A percentile compares a stretch with the other conserved stretches of the same genome.
phyloP scores from a whole-genome alignment of 495 filamentous ascomycete genomes.

The Aspergillus bridgeri region DNA sequence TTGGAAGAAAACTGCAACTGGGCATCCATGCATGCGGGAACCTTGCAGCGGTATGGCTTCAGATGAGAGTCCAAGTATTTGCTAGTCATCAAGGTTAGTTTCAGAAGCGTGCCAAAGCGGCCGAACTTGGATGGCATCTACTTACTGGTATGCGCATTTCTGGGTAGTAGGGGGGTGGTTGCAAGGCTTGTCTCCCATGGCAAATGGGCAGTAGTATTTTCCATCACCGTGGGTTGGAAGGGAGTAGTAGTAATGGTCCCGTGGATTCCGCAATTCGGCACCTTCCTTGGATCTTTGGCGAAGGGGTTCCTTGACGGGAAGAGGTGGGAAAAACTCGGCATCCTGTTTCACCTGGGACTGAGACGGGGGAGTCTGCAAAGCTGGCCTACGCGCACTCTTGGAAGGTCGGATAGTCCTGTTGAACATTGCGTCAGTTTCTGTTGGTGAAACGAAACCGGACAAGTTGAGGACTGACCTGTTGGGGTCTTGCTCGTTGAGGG shows the following conservation, averaged over 20 bases:
- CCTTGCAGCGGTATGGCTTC: constrained; percentile 91
- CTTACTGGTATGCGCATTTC: constrained; percentile 97
- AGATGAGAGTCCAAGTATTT: constrained; percentile 94
- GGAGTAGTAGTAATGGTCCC: constrained; percentile 77
- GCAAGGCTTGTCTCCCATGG: constrained; percentile 65
- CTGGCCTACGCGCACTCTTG: constrained; percentile 36
- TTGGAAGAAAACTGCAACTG: constrained; percentile 80
- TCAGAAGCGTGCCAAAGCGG: constrained; percentile 7
- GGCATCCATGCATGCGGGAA: constrained; percentile 68
- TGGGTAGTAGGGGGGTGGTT: constrained; percentile 83
- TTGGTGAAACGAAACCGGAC: not conserved
- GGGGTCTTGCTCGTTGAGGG: constrained; percentile 43
- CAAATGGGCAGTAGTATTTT: constrained; percentile 87
- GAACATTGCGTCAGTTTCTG: constrained; percentile 12
- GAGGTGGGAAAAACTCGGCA: constrained; percentile 36
- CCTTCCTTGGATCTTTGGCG: constrained; percentile 48
- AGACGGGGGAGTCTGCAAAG: constrained; percentile 30
- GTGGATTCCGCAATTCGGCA: constrained; percentile 56
- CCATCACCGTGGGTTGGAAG: constrained; percentile 66
- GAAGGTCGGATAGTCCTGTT: constrained; percentile 40
- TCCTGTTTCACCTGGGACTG: constrained; percentile 38
- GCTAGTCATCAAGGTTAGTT: constrained; percentile 48
- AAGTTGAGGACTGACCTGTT: constrained; percentile 38
- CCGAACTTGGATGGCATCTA: not conserved
- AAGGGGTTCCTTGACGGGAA: constrained; percentile 36